A percentile compares a stretch with the other conserved stretches of the same genome.
Conservation (phyloP, 164 flowering plant genomes). For the Berberis vulgaris region DNA sequence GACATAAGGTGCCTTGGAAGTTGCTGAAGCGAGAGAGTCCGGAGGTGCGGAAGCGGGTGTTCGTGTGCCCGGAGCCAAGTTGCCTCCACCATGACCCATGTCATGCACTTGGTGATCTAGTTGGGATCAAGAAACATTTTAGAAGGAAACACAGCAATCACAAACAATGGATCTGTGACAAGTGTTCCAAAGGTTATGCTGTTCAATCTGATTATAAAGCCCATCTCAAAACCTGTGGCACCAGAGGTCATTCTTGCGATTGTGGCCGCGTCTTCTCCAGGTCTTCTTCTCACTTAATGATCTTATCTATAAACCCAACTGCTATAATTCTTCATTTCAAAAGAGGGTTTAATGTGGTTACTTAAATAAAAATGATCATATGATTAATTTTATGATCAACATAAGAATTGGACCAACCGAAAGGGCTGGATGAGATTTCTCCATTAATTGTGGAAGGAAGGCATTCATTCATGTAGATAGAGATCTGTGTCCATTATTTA, state of each 20-base stretch:
- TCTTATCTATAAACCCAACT: not conserved
- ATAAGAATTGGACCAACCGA: not conserved
- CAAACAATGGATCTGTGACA: conserved; percentile 91
- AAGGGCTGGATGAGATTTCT: not conserved
- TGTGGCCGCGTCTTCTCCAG: conserved; percentile 97
- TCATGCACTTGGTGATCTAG: conserved; percentile 94
- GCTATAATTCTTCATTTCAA: not conserved
- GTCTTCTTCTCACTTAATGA: conserved; percentile 19
- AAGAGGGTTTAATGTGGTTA: not conserved
- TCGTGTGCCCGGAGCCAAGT: conserved; percentile 91
- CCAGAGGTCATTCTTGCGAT: conserved; percentile 94
- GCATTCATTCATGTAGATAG: not conserved
- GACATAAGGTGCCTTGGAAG: conserved; percentile 99
- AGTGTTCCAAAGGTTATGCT: conserved; percentile 90
- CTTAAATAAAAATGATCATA: no score
- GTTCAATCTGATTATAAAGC: conserved; percentile 98
- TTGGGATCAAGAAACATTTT: conserved; percentile 93
- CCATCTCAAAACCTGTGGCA: conserved; percentile 96
- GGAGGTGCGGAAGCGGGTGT: conserved; percentile 69
- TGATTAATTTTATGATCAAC: no score
- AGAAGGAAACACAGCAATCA: conserved; percentile 80
- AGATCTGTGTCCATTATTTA: not conserved
- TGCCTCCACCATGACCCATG: conserved; percentile 94
- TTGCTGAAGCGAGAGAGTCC: conserved; percentile 78
- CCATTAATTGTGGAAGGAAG: not conserved